Evolutionary conservation across 371 early-diverging fungal species (phyloP).

Genomic region (Cokeromyces recurvatus): DNA sequence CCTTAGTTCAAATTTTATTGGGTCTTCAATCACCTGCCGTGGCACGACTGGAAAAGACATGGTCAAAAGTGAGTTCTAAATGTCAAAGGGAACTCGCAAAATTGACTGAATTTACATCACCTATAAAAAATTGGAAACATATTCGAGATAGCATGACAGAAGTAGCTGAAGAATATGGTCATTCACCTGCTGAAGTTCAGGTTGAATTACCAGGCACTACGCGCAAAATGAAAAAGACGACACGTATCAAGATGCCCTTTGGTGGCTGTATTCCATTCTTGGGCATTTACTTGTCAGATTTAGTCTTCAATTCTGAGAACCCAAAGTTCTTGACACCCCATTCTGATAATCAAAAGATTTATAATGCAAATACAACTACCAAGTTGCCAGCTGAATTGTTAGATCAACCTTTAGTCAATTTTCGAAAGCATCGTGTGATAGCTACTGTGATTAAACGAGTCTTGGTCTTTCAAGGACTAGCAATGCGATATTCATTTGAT

Average conservation of each 20-base stretch:
- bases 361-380: slow-evolving; percentile 14
- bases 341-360: slow-evolving; percentile 20
- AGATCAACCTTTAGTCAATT: slow-evolving; percentile 55
- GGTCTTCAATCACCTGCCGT: slow-evolving; percentile 62
- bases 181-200: slow-evolving; percentile 33
- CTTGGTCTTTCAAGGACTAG: slow-evolving; percentile 54
- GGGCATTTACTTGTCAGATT: slow-evolving; percentile 65
- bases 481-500: slow-evolving; percentile 53
- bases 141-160: slow-evolving; percentile 62
- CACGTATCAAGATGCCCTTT: slow-evolving; percentile 35
- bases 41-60: slow-evolving; percentile 55
- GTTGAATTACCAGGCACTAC: slow-evolving; percentile 35
- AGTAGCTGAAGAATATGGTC: slow-evolving; percentile 56
- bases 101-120: slow-evolving; percentile 53
- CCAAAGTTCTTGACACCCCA: slow-evolving; percentile 50
- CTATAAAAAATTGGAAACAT: slow-evolving; percentile 61
- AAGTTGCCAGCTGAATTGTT: slow-evolving; percentile 17
- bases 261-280: slow-evolving; percentile 63
- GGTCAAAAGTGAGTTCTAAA: slow-evolving; percentile 49
- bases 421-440: slow-evolving; percentile 59
- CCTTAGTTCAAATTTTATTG: slow-evolving; percentile 57
- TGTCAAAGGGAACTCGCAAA: slow-evolving; percentile 51
- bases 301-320: slow-evolving; percentile 61
- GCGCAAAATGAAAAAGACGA: slow-evolving; percentile 18
- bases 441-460: slow-evolving; percentile 64